A percentile compares a stretch with the other conserved stretches of the same genome.
These are phyloP conservation scores for Anthracocystis setariae DNA, from an alignment of 1,284 basidiomycete genomes.

Conservation along the genomic window DNA sequence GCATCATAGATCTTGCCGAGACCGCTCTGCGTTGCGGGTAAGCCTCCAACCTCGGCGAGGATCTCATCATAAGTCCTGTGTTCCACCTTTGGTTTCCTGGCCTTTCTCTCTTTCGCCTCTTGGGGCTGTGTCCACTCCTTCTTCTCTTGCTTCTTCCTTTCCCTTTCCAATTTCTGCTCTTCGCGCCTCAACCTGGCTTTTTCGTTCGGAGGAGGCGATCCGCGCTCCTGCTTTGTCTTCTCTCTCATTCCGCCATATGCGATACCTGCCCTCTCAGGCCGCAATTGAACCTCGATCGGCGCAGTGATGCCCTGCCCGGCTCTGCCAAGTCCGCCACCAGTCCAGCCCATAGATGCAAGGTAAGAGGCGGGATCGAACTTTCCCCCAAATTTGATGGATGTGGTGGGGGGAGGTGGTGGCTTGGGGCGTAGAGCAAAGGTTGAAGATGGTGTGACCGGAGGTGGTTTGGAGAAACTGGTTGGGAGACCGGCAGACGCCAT, in stretches of 20 bases:
- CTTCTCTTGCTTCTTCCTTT: slow-evolving; percentile 70
- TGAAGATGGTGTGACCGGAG: slow-evolving; percentile 20
- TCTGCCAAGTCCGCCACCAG: slow-evolving; percentile 64
- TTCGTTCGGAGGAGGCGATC: slow-evolving; percentile 47
- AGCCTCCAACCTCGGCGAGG: slow-evolving; percentile 51
- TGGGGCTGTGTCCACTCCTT: slow-evolving; percentile 49
- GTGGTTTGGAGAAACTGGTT: slow-evolving; percentile 19
- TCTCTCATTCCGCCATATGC: slow-evolving; percentile 66
- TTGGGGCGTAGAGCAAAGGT: slow-evolving; percentile 16
- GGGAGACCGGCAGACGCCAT: slow-evolving; percentile 31
- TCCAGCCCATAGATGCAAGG: slow-evolving; percentile 66
- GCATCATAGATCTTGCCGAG: slow-evolving; percentile 62
- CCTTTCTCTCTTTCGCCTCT: slow-evolving; percentile 36
- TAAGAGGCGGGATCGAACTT: slow-evolving; percentile 63
- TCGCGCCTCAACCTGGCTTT: slow-evolving; percentile 5
- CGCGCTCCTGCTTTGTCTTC: slow-evolving; percentile 59
- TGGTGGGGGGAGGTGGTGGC: slow-evolving; percentile 6
- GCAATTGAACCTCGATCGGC: slow-evolving; percentile 65
- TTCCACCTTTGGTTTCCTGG: slow-evolving; percentile 55
- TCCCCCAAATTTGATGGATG: slow-evolving; percentile 49
- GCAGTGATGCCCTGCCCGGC: slow-evolving; percentile 63
- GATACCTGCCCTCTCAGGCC: slow-evolving; percentile 64
- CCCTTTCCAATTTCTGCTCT: neutral
- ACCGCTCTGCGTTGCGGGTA: slow-evolving; percentile 16
- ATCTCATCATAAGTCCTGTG: slow-evolving; percentile 67